phyloP scores from a whole-genome alignment of 1,284 basidiomycete genomes.

The Mycena citricolor region DNA sequence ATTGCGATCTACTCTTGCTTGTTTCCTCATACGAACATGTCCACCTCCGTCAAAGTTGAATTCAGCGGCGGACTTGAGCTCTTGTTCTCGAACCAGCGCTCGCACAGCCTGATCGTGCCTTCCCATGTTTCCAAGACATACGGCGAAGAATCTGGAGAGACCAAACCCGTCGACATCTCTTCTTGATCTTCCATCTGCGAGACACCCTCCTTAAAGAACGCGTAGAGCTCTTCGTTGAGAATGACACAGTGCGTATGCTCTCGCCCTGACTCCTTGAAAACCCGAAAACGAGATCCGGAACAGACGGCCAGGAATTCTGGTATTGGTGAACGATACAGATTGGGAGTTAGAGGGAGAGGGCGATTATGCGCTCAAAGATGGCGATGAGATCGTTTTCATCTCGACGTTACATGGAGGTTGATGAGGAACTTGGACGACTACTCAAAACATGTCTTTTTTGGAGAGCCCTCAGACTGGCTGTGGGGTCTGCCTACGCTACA shows the following conservation, averaged over 20 bases:
- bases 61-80: conserved; percentile 84
- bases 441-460: neutral
- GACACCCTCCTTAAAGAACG: conserved; percentile 82
- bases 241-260: conserved; percentile 78
- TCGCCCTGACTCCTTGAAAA: no score
- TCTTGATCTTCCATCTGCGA: conserved; percentile 79
- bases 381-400: conserved; percentile 94
- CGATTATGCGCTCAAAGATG: conserved; percentile 76
- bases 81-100: conserved; percentile 70
- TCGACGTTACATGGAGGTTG: conserved; percentile 93
- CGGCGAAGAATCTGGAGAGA: conserved; percentile 27
- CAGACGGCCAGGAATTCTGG: conserved; percentile 94
- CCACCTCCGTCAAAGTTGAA: conserved; percentile 54
- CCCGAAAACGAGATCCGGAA: no score
- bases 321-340: conserved; percentile 94
- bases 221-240: conserved; percentile 88
- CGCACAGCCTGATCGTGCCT: conserved; percentile 65
- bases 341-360: conserved; percentile 98
- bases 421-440: conserved; percentile 1
- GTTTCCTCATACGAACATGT: no score
- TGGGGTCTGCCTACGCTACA: no score
- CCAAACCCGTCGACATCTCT: conserved; percentile 67
- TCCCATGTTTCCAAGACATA: conserved; percentile 34
- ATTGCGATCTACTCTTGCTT: no score
- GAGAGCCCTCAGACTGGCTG: no score